Evolutionary conservation across 1,139 yeast species (phyloP).

Genomic region (Suhomyces yuchorum): DNA sequence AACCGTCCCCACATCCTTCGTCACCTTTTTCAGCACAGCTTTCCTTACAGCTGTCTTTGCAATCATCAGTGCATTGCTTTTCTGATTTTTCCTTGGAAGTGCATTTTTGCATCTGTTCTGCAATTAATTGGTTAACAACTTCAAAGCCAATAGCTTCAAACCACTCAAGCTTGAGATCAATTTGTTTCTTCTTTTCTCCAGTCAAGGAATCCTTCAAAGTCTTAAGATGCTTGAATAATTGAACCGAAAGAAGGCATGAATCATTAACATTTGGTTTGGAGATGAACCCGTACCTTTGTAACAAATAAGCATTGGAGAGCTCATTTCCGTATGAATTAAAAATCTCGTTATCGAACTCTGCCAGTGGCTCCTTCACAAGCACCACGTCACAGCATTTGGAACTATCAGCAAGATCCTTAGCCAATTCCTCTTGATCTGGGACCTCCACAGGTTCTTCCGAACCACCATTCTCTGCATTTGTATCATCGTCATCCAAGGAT

Average conservation of each 20-base stretch:
- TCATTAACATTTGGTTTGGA: constrained; percentile 59
- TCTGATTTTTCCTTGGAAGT: background rate
- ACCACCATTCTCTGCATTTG: background rate
- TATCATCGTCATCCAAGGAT: constrained; percentile 25
- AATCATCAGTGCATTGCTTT: constrained; percentile 15
- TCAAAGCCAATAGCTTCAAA: constrained; percentile 58
- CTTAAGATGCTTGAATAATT: constrained; percentile 47
- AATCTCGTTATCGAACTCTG: constrained; percentile 53
- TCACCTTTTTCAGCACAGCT: constrained; percentile 11
- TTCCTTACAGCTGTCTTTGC: background rate
- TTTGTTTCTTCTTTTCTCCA: constrained; percentile 30
- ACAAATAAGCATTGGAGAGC: constrained; percentile 60
- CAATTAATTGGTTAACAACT: constrained; percentile 39
- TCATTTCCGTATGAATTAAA: constrained; percentile 78
- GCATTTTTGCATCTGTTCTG: constrained; percentile 19
- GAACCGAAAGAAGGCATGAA: constrained; percentile 56
- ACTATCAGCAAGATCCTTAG: constrained; percentile 35
- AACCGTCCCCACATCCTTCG: constrained; percentile 13
- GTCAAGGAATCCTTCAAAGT: constrained; percentile 24
- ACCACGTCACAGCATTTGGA: constrained; percentile 61
- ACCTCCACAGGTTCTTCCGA: constrained; percentile 5
- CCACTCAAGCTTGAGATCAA: constrained; percentile 58
- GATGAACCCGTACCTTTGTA: constrained; percentile 78
- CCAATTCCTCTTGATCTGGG: constrained; percentile 27
- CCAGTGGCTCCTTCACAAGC: constrained; percentile 38